Percentiles rank a stretch among this genome's conserved stretches.
These are phyloP conservation scores for Phytophthora sansomeana DNA, from an alignment of 352 stramenopile species.

Conservation along the genomic window DNA sequence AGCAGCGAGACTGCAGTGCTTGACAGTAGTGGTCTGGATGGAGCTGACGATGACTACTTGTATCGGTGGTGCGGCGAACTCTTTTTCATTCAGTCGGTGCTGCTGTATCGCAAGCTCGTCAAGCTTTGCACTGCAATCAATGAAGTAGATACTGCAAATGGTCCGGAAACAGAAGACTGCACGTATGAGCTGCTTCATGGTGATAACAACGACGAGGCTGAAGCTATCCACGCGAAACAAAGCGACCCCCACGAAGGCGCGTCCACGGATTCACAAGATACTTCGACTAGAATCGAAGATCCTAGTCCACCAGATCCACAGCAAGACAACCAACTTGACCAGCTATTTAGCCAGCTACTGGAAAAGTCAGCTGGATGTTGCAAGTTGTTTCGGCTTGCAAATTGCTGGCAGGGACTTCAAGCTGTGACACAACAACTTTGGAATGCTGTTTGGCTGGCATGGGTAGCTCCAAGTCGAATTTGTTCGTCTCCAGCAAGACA, in stretches of 20 bases:
- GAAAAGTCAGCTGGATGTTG: conserved; percentile 52
- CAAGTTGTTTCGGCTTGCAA: conserved; percentile 49
- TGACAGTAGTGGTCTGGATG: conserved; percentile 1
- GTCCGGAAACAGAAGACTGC: conserved; percentile 48
- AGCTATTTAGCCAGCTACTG: conserved; percentile 45
- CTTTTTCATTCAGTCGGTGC: conserved; percentile 60
- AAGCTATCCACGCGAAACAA: not conserved
- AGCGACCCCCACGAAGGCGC: not conserved
- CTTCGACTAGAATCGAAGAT: not conserved
- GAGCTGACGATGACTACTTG: conserved; percentile 57
- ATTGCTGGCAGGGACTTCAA: conserved; percentile 70
- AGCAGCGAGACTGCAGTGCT: conserved; percentile 2
- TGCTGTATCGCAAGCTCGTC: conserved; percentile 52
- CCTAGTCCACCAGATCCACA: not conserved
- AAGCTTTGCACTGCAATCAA: conserved; percentile 21
- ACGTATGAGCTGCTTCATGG: conserved; percentile 47
- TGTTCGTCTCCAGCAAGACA: conserved; percentile 17
- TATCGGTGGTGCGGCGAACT: conserved; percentile 73
- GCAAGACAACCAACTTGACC: conserved; percentile 11
- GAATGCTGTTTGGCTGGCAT: conserved; percentile 63
- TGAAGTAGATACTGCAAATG: conserved; percentile 30
- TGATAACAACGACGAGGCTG: conserved; percentile 1
- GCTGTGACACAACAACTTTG: conserved; percentile 59
- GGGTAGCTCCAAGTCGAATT: conserved; percentile 56
- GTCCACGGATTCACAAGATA: not conserved